These are phyloP conservation scores for Pseudonitzschia multistriata DNA, from an alignment of 108 stramenopile genomes.

Conservation along the genomic window DNA sequence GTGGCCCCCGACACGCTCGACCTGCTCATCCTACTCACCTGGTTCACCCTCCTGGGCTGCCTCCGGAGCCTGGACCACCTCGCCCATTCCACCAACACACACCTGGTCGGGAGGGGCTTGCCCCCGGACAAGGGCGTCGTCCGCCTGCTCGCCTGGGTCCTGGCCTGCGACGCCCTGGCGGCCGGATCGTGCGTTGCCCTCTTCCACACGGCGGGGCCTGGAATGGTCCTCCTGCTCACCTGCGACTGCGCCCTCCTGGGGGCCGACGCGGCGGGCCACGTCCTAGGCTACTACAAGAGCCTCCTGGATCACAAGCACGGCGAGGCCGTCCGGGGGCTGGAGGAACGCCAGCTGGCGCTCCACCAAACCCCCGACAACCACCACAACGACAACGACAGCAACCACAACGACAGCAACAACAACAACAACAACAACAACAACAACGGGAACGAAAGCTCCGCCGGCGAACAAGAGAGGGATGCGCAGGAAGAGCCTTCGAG, in stretches of 20 bases:
- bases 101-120: slow-evolving; percentile 49
- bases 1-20: slow-evolving; percentile 67
- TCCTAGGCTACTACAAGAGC: slow-evolving; percentile 38
- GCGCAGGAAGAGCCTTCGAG: too few relatives aligned
- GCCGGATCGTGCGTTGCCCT: slow-evolving; percentile 52
- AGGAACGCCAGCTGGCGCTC: slow-evolving; percentile 46
- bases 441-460: neutral
- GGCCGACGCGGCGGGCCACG: slow-evolving; percentile 45
- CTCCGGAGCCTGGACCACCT: slow-evolving; percentile 57
- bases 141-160: slow-evolving; percentile 47
- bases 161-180: slow-evolving; percentile 49
- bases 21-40: slow-evolving; percentile 62
- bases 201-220: slow-evolving; percentile 51
- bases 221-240: slow-evolving; percentile 58
- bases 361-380: slow-evolving; percentile 16
- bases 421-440: slow-evolving; percentile 14
- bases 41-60: slow-evolving; percentile 69
- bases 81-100: slow-evolving; percentile 48
- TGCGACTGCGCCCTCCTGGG: slow-evolving; percentile 69
- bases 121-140: slow-evolving; percentile 49
- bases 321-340: slow-evolving; percentile 22
- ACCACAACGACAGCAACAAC: neutral
- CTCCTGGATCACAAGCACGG: slow-evolving; percentile 48
- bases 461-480: too few relatives aligned
- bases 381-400: neutral